A percentile compares a stretch with the other conserved stretches of the same genome.
Conservation (phyloP, 495 filamentous ascomycete genomes). For the Penicillium chermesinum region DNA sequence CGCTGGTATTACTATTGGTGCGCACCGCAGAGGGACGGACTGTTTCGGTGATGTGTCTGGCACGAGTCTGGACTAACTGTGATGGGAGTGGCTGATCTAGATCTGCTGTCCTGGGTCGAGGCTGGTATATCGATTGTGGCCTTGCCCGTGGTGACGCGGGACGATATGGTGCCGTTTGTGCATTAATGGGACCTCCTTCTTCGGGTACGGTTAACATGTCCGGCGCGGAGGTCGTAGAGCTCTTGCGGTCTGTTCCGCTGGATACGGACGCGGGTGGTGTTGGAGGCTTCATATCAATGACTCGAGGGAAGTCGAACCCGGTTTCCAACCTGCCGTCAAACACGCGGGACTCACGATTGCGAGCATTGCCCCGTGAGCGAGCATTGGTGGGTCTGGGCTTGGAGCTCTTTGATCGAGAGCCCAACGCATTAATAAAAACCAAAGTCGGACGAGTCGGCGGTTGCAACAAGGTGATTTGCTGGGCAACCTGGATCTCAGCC, state of each 20-base stretch:
- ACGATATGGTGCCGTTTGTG: conserved; percentile 17
- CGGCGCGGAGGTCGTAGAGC: background rate
- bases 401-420: conserved; percentile 13
- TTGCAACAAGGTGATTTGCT: conserved; percentile 33
- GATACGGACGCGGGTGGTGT: conserved; percentile 4
- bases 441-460: conserved; percentile 32
- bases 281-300: conserved; percentile 6
- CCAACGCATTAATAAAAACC: conserved; percentile 33
- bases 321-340: conserved; percentile 14
- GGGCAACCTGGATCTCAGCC: conserved; percentile 33
- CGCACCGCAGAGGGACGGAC: conserved; percentile 24
- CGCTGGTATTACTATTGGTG: conserved; percentile 27
- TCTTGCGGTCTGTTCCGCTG: conserved; percentile 6
- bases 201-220: conserved; percentile 2
- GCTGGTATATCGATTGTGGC: conserved; percentile 8
- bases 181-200: background rate
- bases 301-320: conserved; percentile 8
- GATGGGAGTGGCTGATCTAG: conserved; percentile 20
- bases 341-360: conserved; percentile 11
- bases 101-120: conserved; percentile 24
- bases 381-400: conserved; percentile 6
- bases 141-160: conserved; percentile 13
- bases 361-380: conserved; percentile 17
- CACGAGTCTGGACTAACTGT: background rate
- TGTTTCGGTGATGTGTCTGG: conserved; percentile 19